Percentiles rank a stretch among this genome's conserved stretches.
phyloP scores from a whole-genome alignment of 2,329 filamentous ascomycete genomes.

The Emergomyces orientalis region DNA sequence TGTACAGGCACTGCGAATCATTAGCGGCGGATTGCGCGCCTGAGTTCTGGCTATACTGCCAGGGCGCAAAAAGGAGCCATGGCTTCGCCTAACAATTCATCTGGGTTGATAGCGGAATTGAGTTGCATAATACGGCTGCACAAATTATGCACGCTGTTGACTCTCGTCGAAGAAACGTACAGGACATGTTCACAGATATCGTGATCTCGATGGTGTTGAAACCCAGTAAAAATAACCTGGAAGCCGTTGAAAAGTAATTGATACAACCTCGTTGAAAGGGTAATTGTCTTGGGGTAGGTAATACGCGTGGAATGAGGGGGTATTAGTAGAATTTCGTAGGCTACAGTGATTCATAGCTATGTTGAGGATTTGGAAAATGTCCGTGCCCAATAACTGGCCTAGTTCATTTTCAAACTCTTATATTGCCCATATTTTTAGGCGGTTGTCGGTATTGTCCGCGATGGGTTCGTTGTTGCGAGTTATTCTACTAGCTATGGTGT shows the following conservation, averaged over 20 bases:
- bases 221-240: background rate
- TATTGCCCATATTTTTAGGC: slow-evolving; percentile 34
- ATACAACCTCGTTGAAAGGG: background rate
- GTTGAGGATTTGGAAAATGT: background rate
- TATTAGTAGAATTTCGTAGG: background rate
- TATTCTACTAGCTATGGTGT: background rate
- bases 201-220: background rate
- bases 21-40: no score
- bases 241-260: background rate
- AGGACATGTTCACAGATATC: background rate
- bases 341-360: background rate
- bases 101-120: background rate
- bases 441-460: slow-evolving; percentile 24
- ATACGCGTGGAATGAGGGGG: background rate
- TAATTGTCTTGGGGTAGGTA: background rate
- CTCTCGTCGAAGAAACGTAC: background rate
- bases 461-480: no score
- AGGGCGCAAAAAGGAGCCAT: background rate
- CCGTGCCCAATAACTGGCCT: background rate
- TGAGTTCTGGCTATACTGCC: no score
- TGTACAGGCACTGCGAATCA: no score
- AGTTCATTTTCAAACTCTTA: slow-evolving; percentile 8
- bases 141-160: no score
- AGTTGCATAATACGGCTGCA: background rate
- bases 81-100: background rate